Conservation (phyloP, 1,139 yeast species). For the Sugiyamaella paludigena region DNA sequence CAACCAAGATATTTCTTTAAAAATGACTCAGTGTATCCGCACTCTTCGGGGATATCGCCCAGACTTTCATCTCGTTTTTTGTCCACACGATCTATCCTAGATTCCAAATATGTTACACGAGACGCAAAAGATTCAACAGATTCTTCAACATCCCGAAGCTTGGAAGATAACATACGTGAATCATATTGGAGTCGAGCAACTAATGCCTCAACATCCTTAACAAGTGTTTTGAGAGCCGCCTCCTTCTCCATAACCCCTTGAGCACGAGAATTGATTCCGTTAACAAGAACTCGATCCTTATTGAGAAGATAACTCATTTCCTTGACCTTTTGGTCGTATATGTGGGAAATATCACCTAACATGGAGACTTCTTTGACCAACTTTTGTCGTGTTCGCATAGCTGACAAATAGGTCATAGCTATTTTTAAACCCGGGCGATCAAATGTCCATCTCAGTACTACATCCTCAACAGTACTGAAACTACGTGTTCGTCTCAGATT, state of each 20-base stretch:
- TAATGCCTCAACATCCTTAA: slow-evolving; percentile 63
- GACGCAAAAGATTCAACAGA: slow-evolving; percentile 53
- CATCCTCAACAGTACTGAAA: slow-evolving; percentile 46
- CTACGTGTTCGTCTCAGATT: slow-evolving; percentile 36
- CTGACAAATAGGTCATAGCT: slow-evolving; percentile 15
- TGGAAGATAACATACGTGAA: slow-evolving; percentile 63
- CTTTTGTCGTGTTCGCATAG: slow-evolving; percentile 15
- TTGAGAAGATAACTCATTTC: slow-evolving; percentile 16
- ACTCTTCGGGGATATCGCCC: slow-evolving; percentile 11
- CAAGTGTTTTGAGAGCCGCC: slow-evolving; percentile 44
- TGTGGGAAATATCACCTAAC: slow-evolving; percentile 16
- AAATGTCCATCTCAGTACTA: slow-evolving; percentile 35
- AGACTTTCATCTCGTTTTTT: slow-evolving; percentile 4
- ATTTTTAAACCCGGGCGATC: slow-evolving; percentile 8
- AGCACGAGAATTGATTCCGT: slow-evolving; percentile 20
- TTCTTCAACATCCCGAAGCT: slow-evolving; percentile 80
- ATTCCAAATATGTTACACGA: slow-evolving; percentile 42
- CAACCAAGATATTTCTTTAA: slow-evolving; percentile 11
- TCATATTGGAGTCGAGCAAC: slow-evolving; percentile 81
- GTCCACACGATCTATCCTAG: slow-evolving; percentile 31
- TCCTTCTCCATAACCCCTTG: slow-evolving; percentile 25
- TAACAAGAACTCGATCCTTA: slow-evolving; percentile 20
- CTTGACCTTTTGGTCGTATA: slow-evolving; percentile 13
- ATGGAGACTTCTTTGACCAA: slow-evolving; percentile 18
- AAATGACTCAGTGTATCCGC: slow-evolving; percentile 10